A percentile compares a stretch with the other conserved stretches of the same genome.
Conservation (phyloP, 2,329 filamentous ascomycete genomes). For the Alternaria gaisen region DNA sequence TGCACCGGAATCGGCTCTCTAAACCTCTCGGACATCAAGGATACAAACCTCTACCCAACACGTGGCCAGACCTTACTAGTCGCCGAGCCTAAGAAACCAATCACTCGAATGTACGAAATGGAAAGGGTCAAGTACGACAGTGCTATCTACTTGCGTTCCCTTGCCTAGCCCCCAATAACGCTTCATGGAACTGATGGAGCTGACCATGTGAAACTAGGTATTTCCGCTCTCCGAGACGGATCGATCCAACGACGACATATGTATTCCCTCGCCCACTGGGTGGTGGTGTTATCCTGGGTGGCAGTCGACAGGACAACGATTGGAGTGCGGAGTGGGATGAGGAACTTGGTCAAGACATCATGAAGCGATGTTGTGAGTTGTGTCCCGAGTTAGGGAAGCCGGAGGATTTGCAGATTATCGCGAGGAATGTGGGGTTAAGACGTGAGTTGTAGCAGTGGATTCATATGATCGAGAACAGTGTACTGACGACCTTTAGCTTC, state of each 20-base stretch:
- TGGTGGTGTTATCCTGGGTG: conserved; percentile 87
- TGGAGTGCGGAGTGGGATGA: conserved; percentile 84
- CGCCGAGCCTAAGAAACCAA: conserved; percentile 51
- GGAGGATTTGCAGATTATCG: conserved; percentile 76
- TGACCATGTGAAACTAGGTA: conserved; percentile 25
- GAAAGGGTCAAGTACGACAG: conserved; percentile 20
- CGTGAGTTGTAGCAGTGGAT: conserved; percentile 50
- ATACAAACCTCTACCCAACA: conserved; percentile 73
- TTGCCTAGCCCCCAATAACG: not conserved
- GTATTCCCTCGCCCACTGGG: conserved; percentile 59
- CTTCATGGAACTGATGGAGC: not conserved
- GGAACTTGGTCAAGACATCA: conserved; percentile 81
- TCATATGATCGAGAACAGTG: not conserved
- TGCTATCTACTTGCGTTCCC: not conserved
- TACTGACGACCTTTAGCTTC: conserved; percentile 56
- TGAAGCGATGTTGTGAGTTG: conserved; percentile 74
- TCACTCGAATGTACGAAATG: conserved; percentile 51
- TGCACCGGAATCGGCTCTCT: conserved; percentile 81
- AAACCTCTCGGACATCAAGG: conserved; percentile 82
- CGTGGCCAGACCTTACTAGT: conserved; percentile 87
- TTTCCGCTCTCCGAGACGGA: conserved; percentile 53
- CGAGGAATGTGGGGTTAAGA: conserved; percentile 82
- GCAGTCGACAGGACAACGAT: conserved; percentile 79
- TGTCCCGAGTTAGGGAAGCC: conserved; percentile 73
- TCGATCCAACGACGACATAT: conserved; percentile 55